Conservation (phyloP, 768 basidiomycete species). For the Leccinum truebloodii region DNA sequence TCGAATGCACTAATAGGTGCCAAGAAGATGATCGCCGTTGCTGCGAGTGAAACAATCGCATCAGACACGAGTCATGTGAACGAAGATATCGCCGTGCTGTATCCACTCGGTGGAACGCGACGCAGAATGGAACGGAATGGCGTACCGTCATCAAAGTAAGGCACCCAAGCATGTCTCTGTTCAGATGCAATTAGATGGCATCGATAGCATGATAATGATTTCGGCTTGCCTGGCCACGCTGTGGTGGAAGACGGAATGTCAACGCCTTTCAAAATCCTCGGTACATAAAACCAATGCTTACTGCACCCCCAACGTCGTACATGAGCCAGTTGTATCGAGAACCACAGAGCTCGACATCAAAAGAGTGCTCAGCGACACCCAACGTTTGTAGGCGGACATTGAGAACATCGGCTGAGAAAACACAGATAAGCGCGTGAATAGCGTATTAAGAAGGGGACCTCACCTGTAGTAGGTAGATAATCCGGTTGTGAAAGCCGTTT, state of each 20-base stretch:
- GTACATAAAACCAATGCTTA: constrained; percentile 39
- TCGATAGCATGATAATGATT: constrained; percentile 12
- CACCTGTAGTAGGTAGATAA: constrained; percentile 72
- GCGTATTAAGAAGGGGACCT: constrained; percentile 11
- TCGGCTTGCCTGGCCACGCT: constrained; percentile 62
- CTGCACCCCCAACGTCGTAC: constrained; percentile 84
- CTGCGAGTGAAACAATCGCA: neutral
- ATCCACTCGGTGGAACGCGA: constrained; percentile 13
- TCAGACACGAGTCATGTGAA: constrained; percentile 13
- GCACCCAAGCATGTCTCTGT: constrained; percentile 79
- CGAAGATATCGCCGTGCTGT: constrained; percentile 21
- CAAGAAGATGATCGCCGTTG: too few species aligned
- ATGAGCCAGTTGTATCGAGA: constrained; percentile 72
- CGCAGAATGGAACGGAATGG: constrained; percentile 15
- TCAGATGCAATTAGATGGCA: constrained; percentile 14
- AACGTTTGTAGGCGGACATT: constrained; percentile 80
- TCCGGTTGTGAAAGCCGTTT: constrained; percentile 66
- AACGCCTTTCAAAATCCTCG: neutral
- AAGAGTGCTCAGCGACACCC: constrained; percentile 76
- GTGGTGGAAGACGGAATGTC: constrained; percentile 14
- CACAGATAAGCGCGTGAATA: neutral
- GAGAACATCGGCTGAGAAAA: constrained; percentile 64
- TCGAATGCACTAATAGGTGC: too few species aligned
- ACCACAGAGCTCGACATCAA: constrained; percentile 64
- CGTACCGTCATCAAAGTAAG: constrained; percentile 83